Conservation (phyloP, 176 grass and related monocot species). For the Metroxylon sagu region DNA sequence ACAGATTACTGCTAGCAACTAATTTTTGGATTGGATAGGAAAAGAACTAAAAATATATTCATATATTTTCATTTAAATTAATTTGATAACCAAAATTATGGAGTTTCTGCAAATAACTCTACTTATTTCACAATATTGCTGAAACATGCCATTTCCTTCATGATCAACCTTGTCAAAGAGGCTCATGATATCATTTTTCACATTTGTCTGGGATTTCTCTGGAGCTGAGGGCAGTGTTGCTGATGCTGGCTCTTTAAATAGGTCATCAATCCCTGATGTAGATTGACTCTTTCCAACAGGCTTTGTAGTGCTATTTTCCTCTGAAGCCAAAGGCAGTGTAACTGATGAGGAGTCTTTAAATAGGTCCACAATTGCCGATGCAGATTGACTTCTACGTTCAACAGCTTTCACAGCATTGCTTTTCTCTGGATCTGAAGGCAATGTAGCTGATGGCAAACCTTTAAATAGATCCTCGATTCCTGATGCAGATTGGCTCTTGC, state of each 20-base stretch:
- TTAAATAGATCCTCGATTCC: too few relatives aligned
- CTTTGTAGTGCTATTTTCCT: too few relatives aligned
- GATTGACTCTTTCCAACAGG: conserved; percentile 1
- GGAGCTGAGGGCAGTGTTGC: neutral
- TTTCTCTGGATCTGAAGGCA: conserved; percentile 8
- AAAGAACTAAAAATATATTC: too few relatives aligned
- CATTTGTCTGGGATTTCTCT: conserved; percentile 18
- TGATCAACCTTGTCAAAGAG: conserved; percentile 45
- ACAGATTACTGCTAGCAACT: too few relatives aligned
- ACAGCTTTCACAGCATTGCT: conserved; percentile 8
- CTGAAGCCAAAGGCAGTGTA: too few relatives aligned
- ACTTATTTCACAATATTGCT: neutral
- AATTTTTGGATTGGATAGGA: too few relatives aligned
- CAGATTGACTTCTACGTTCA: conserved; percentile 16
- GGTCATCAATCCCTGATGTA: conserved; percentile 21
- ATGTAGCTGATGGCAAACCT: too few relatives aligned
- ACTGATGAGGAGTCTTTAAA: too few relatives aligned
- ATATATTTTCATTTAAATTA: too few relatives aligned
- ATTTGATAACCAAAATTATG: neutral
- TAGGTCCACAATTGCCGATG: too few relatives aligned
- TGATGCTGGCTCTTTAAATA: conserved; percentile 26
- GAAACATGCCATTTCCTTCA: neutral
- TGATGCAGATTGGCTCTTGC: too few relatives aligned
- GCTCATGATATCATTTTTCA: conserved; percentile 42
- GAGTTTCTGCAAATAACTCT: neutral